Evolutionary conservation across 2,329 filamentous ascomycete genomes (phyloP).

Genomic region (Alternaria sp.): DNA sequence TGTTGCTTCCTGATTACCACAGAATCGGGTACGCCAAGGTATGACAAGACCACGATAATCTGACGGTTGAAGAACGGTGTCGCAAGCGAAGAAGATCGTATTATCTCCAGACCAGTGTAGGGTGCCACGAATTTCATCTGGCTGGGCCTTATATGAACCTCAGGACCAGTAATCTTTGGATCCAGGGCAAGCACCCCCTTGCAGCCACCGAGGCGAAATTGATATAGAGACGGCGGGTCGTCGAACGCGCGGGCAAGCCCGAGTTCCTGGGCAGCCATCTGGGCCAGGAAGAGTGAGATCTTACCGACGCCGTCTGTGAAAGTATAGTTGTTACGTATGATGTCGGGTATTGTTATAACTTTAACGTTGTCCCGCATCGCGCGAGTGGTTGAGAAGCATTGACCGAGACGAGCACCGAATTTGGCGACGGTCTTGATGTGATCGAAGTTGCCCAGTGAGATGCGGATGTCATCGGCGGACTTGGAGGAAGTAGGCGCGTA

Average conservation of each 20-base stretch:
- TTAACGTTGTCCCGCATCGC: constrained; percentile 70
- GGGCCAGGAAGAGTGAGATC: constrained; percentile 79
- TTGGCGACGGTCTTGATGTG: constrained; percentile 87
- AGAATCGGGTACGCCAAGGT: constrained; percentile 71
- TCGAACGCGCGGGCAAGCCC: constrained; percentile 61
- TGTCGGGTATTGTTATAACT: constrained; percentile 68
- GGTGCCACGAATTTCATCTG: constrained; percentile 84
- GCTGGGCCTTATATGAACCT: constrained; percentile 80
- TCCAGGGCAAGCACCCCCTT: constrained; percentile 87
- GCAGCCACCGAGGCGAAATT: constrained; percentile 90
- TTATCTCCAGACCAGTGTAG: constrained; percentile 80
- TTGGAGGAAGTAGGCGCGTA: constrained; percentile 74
- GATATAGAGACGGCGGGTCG: constrained; percentile 78
- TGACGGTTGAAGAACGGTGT: constrained; percentile 87
- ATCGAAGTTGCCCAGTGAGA: constrained; percentile 84
- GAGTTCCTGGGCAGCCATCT: constrained; percentile 75
- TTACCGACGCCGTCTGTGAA: constrained; percentile 96
- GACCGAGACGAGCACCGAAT: constrained; percentile 85
- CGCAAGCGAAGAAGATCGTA: constrained; percentile 77
- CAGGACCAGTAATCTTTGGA: constrained; percentile 67
- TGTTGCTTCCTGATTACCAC: constrained; percentile 73
- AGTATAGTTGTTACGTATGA: constrained; percentile 69
- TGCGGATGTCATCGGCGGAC: constrained; percentile 77
- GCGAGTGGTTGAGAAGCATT: constrained; percentile 93
- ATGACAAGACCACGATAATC: constrained; percentile 82